Conservation (phyloP, 306 rosid species). For the Rosa rugosa region DNA sequence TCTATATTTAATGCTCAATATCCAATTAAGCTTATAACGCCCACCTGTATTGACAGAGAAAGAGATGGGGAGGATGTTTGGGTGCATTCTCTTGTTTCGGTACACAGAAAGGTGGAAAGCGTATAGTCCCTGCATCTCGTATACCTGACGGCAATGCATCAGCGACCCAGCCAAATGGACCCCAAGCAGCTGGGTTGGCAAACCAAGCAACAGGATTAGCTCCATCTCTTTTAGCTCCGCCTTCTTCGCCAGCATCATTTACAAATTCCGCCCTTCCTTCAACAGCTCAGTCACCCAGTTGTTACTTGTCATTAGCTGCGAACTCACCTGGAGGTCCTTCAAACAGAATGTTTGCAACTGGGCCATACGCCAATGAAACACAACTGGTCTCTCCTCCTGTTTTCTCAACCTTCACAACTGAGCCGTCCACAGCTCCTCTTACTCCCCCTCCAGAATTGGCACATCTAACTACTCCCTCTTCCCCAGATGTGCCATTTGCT, state of each 20-base stretch:
- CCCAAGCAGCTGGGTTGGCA: conserved; percentile 65
- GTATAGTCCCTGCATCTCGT: conserved; percentile 91
- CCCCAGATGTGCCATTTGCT: conserved; percentile 98
- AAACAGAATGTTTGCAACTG: conserved; percentile 81
- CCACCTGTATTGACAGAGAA: conserved; percentile 60
- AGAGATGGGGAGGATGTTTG: conserved; percentile 99
- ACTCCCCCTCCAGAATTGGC: conserved; percentile 99
- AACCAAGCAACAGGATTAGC: conserved; percentile 74
- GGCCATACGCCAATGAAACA: conserved; percentile 95
- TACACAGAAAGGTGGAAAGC: conserved; percentile 90
- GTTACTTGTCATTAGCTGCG: conserved; percentile 80
- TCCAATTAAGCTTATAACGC: conserved; percentile 9
- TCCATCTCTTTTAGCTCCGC: conserved; percentile 94
- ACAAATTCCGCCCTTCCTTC: conserved; percentile 94
- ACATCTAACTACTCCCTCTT: conserved; percentile 97
- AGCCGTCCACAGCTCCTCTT: conserved; percentile 96
- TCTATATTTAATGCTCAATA: background rate
- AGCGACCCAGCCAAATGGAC: conserved; percentile 77
- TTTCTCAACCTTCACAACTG: conserved; percentile 95
- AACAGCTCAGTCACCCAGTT: conserved; percentile 84
- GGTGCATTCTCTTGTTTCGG: conserved; percentile 88
- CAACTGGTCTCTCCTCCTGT: conserved; percentile 97
- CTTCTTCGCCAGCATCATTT: conserved; percentile 97
- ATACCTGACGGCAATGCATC: conserved; percentile 69
- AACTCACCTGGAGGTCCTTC: conserved; percentile 99